Base-by-base conservation (phyloP, 495 filamentous ascomycete genomes). In the Penicillium salamii region DNA sequence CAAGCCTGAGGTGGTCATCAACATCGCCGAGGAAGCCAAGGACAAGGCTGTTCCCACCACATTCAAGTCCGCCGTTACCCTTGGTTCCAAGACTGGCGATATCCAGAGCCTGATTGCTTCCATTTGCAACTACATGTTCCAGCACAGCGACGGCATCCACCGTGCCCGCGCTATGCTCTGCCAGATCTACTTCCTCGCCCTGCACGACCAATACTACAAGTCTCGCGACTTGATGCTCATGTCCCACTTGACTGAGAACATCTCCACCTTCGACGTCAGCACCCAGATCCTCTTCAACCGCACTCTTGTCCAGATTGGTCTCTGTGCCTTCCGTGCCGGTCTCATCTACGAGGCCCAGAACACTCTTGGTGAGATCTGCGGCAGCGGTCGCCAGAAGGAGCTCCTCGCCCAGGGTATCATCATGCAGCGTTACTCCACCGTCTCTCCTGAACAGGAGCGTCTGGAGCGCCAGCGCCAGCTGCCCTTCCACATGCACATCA, bases 401-500 rank as follows among this genome's bases (percentile, higher is more conserved):
- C 80, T 99, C 40, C 81, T 99, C 19, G 93, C 93, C 29, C 93
- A 99, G 70, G 95, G 93, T 64, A 88, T 99, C 47, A 95, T 96
- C 77, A 91, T 97, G 54, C 95, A 97, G 75, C 83, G 93, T 33
- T 99, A 88, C 74, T 89, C 83, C 24, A 91, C 93, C 59, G 91
- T 97, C 48, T 89, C 89, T 14, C 95, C 93, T 5, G 93, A 99
- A 74, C 95, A 97, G 68, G 93, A 99, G 71, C 86, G 92, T 53
- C 81, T 97, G 19, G 93, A 99, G 70, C 84, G 91, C 54, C 93
- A 97, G 68, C 84, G 93, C 52, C 93, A 97, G 72, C 78, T 99
- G 50, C 93, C 93, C 35, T 99, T 99, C 82, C 93, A 99, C 75
- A 96, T 97, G 89, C 93, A 99, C 78, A 97, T 99, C 78, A 99